phyloP scores from a whole-genome alignment of 2,329 filamentous ascomycete species.

The Aspergillus transmontanensis region DNA sequence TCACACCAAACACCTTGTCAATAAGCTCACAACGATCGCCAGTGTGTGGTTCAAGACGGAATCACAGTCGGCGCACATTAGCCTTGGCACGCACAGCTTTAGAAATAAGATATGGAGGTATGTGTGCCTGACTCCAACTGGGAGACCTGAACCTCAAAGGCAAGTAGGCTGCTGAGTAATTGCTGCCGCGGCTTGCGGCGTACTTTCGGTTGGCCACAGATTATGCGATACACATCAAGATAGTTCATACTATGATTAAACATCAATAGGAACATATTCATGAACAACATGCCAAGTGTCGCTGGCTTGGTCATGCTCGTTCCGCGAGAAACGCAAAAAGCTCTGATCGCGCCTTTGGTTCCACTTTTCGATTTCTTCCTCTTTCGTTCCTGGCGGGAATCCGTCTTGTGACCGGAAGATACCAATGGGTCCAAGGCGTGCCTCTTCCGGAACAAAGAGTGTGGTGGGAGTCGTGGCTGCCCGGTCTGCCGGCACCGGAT shows the following conservation, averaged over 20 bases:
- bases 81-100: background rate
- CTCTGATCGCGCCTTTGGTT: slow-evolving; percentile 20
- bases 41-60: background rate
- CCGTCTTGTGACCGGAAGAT: slow-evolving; percentile 22
- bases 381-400: slow-evolving; percentile 5
- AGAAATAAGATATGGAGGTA: background rate
- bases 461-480: background rate
- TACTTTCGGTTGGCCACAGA: background rate
- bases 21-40: background rate
- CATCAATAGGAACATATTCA: slow-evolving; percentile 25
- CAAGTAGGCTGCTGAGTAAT: background rate
- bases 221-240: background rate
- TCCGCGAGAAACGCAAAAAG: slow-evolving; percentile 27
- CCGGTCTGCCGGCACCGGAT: background rate
- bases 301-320: slow-evolving; percentile 17
- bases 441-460: slow-evolving; percentile 17
- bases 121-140: background rate
- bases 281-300: slow-evolving; percentile 24
- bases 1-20: background rate
- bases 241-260: background rate
- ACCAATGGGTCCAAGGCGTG: slow-evolving; percentile 28
- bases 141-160: background rate
- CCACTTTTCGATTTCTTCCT: slow-evolving; percentile 25
- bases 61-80: too few species aligned
- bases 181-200: too few species aligned